A percentile compares a stretch with the other conserved stretches of the same genome.
Evolutionary conservation across 176 grass and related monocot genomes (phyloP).

Genomic region (Oryza meyeriana): DNA sequence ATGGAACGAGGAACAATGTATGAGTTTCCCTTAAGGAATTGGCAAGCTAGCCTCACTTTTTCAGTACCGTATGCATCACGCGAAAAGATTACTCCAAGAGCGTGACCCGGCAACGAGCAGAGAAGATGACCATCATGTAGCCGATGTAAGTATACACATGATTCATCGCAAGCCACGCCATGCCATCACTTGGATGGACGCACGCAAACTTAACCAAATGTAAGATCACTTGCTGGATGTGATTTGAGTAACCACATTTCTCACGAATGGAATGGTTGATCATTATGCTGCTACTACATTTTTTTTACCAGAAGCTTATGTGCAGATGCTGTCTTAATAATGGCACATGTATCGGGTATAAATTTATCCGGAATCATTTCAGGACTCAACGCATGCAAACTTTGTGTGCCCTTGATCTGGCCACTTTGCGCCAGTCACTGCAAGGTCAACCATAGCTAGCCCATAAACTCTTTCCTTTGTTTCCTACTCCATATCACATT

Average conservation of each 20-base stretch:
- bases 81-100: neutral
- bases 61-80: neutral
- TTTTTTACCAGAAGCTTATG: neutral
- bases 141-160: too few species aligned
- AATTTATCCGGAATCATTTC: neutral
- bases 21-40: neutral
- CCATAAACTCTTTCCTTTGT: neutral
- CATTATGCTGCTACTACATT: neutral
- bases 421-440: neutral
- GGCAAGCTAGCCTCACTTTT: neutral
- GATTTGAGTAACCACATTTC: neutral
- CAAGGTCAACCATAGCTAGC: neutral
- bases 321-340: neutral
- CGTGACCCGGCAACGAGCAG: neutral
- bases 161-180: too few species aligned
- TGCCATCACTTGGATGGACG: neutral
- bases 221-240: neutral
- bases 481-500: neutral
- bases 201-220: neutral
- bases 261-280: neutral
- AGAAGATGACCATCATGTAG: neutral
- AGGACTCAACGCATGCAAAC: neutral
- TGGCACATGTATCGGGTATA: neutral
- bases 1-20: neutral
- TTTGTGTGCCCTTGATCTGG: neutral